Conservation (phyloP, 1,139 yeast genomes). For the Diutina rugosa region DNA sequence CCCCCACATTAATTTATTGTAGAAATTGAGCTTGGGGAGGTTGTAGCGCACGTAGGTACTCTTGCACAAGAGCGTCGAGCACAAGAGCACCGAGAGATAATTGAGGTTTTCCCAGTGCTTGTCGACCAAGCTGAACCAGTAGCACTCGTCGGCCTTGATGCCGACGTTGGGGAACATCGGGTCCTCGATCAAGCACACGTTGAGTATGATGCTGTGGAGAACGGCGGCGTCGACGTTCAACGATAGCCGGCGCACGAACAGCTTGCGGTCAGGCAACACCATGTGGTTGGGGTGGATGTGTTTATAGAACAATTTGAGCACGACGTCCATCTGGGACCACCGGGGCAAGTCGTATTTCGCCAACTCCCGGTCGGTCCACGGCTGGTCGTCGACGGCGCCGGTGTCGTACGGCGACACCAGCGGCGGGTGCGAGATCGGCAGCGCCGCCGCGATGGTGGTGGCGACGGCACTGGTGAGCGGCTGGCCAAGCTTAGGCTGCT, state of each 20-base stretch:
- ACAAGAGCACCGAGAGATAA: slow-evolving; percentile 13
- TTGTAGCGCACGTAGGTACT: slow-evolving; percentile 8
- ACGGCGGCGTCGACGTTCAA: slow-evolving; percentile 24
- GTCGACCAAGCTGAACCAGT: slow-evolving; percentile 26
- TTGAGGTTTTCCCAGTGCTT: slow-evolving; percentile 23
- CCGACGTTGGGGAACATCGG: not conserved
- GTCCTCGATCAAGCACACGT: slow-evolving; percentile 13
- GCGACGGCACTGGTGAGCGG: not conserved
- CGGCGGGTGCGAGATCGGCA: not conserved
- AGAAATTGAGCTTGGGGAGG: slow-evolving; percentile 4
- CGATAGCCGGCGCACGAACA: slow-evolving; percentile 19
- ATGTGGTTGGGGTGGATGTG: slow-evolving; percentile 34
- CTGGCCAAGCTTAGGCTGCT: not conserved
- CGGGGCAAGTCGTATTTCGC: slow-evolving; percentile 28
- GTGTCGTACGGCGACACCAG: not conserved
- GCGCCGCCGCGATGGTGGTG: not conserved
- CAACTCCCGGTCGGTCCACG: slow-evolving; percentile 4
- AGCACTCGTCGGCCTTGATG: slow-evolving; percentile 15
- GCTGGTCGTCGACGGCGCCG: not conserved
- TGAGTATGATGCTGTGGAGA: slow-evolving; percentile 34
- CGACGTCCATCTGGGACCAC: slow-evolving; percentile 19
- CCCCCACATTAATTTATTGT: slow-evolving; percentile 10
- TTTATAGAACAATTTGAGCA: slow-evolving; percentile 35
- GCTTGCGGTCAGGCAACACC: slow-evolving; percentile 27
- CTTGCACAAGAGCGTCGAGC: slow-evolving; percentile 11